phyloP scores from a whole-genome alignment of 2,329 filamentous ascomycete species.

The Fusarium continuum region DNA sequence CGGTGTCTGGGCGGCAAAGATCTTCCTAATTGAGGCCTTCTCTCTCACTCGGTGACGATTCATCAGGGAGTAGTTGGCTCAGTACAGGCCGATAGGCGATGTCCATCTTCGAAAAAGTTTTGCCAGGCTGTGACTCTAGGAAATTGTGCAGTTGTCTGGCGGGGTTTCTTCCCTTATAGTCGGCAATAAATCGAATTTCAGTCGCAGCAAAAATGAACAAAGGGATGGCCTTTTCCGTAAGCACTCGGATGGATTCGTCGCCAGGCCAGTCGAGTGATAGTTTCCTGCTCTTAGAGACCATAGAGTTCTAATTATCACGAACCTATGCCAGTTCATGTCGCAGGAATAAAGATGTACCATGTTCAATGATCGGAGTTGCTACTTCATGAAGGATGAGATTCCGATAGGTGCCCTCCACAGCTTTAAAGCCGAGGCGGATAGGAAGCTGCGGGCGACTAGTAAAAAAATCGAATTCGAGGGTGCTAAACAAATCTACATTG shows the following conservation, averaged over 20 bases:
- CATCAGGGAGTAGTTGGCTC: neutral
- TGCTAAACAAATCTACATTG: conserved; percentile 1
- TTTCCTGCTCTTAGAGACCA: neutral
- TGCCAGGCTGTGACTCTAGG: neutral
- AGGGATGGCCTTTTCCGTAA: conserved; percentile 44
- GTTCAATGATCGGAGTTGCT: conserved; percentile 40
- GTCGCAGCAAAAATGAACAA: conserved; percentile 51
- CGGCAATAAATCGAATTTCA: conserved; percentile 43
- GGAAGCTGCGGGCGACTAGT: conserved; percentile 54
- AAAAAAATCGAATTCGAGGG: conserved; percentile 45
- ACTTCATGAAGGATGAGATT: conserved; percentile 51
- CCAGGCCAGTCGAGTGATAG: conserved; percentile 20
- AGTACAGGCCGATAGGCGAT: conserved; percentile 26
- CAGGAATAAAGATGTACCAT: conserved; percentile 45
- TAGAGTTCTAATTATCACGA: neutral
- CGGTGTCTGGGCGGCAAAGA: conserved; percentile 14
- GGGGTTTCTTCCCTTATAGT: conserved; percentile 32
- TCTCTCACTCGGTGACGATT: neutral
- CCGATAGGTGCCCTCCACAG: conserved; percentile 35
- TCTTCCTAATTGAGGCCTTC: conserved; percentile 1
- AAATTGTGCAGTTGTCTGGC: neutral
- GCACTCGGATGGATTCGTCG: neutral
- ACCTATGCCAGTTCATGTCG: neutral
- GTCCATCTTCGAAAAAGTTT: conserved; percentile 7
- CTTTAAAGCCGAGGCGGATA: conserved; percentile 49